A percentile compares a stretch with the other conserved stretches of the same genome.
phyloP scores from a whole-genome alignment of 2,329 filamentous ascomycete genomes.

The Penicillium sp. region DNA sequence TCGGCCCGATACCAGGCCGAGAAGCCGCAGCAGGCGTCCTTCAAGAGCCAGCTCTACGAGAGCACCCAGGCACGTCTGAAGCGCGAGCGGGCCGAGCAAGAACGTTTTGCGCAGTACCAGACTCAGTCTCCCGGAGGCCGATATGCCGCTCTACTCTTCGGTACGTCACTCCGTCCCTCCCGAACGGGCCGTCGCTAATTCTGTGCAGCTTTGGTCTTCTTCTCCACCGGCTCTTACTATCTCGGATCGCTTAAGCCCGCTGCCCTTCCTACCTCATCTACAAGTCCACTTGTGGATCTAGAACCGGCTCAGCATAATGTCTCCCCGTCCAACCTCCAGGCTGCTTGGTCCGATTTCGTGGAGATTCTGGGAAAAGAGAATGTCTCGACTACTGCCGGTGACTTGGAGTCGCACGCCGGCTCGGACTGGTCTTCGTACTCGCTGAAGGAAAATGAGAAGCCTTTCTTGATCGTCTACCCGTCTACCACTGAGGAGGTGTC shows the following conservation, averaged over 20 bases:
- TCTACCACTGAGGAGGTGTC: slow-evolving; percentile 78
- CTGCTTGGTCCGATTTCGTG: slow-evolving; percentile 65
- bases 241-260: slow-evolving; percentile 54
- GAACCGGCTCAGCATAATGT: slow-evolving; percentile 57
- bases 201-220: slow-evolving; percentile 50
- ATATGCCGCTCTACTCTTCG: slow-evolving; percentile 40
- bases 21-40: slow-evolving; percentile 44
- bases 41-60: slow-evolving; percentile 63
- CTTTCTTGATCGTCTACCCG: slow-evolving; percentile 71
- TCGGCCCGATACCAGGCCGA: slow-evolving; percentile 24
- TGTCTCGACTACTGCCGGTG: slow-evolving; percentile 58
- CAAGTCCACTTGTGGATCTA: slow-evolving; percentile 52
- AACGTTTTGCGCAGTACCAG: slow-evolving; percentile 49
- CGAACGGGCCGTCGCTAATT: slow-evolving; percentile 11
- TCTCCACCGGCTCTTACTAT: slow-evolving; percentile 57
- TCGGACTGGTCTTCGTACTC: slow-evolving; percentile 64
- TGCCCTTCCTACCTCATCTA: slow-evolving; percentile 55
- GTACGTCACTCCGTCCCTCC: slow-evolving; percentile 20
- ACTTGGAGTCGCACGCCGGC: slow-evolving; percentile 59
- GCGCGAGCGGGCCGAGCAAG: slow-evolving; percentile 59
- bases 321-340: slow-evolving; percentile 59
- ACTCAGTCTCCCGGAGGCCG: slow-evolving; percentile 40
- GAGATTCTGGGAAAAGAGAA: slow-evolving; percentile 63
- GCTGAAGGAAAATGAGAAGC: slow-evolving; percentile 43
- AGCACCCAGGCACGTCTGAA: slow-evolving; percentile 60